A percentile compares a stretch with the other conserved stretches of the same genome.
Conservation (phyloP, 306 rosid species). For the Acmispon strigosus region DNA sequence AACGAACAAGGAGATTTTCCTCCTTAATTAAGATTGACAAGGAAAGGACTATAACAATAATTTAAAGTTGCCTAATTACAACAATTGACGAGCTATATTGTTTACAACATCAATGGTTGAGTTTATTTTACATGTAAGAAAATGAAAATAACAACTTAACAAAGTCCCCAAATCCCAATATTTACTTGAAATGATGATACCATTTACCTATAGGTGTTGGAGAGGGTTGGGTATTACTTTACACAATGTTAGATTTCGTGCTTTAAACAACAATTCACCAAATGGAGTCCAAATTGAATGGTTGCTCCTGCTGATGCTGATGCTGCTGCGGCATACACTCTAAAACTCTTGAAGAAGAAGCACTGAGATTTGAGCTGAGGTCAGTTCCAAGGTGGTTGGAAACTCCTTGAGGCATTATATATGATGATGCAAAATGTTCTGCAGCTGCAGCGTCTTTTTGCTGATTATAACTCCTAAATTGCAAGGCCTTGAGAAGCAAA, state of each 20-base stretch:
- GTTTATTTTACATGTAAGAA: background rate
- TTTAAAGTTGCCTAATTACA: background rate
- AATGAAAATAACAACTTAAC: background rate
- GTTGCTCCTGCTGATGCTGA: conserved; percentile 61
- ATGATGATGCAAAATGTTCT: conserved; percentile 25
- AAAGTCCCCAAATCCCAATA: background rate
- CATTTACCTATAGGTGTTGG: conserved; percentile 13
- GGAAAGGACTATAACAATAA: background rate
- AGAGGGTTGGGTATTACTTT: conserved; percentile 16
- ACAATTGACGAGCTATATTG: background rate
- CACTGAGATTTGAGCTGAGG: conserved; percentile 36
- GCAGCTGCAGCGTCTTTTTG: conserved; percentile 26
- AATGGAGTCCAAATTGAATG: conserved; percentile 88
- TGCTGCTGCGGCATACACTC: conserved; percentile 47
- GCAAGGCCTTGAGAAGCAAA: conserved; percentile 84
- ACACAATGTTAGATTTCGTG: conserved; percentile 29
- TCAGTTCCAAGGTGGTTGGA: conserved; percentile 40
- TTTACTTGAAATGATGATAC: background rate
- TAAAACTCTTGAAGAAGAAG: conserved; percentile 56
- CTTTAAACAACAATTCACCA: conserved; percentile 45
- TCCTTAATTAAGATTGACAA: too few species aligned
- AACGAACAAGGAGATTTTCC: too few species aligned
- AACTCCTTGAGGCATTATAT: conserved; percentile 29
- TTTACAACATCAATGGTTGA: background rate
- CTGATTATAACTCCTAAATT: conserved; percentile 57